Evolutionary conservation across 257 asterid species (phyloP).

Genomic region (Solanum pimpinellifolium): DNA sequence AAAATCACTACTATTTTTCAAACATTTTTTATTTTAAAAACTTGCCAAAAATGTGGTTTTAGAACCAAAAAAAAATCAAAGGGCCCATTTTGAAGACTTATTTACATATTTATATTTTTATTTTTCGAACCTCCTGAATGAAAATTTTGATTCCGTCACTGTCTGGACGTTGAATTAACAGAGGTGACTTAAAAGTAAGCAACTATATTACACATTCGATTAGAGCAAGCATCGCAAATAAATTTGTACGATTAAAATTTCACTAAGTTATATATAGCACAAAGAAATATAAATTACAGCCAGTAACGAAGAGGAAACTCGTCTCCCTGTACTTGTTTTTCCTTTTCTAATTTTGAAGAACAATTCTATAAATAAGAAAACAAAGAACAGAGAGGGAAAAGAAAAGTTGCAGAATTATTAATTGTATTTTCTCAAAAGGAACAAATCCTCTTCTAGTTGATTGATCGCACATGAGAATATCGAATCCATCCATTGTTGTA

Average conservation of each 20-base stretch:
- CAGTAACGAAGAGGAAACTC: background rate
- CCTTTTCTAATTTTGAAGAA: background rate
- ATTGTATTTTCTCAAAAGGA: background rate
- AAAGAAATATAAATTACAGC: background rate
- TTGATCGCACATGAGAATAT: slow-evolving; percentile 33
- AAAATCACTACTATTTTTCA: too few relatives aligned
- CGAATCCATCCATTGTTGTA: slow-evolving; percentile 31
- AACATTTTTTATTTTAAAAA: too few relatives aligned
- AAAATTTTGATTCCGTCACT: too few relatives aligned
- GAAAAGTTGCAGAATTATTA: background rate
- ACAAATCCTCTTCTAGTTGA: slow-evolving; percentile 18
- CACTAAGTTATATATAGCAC: background rate
- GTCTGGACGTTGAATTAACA: too few relatives aligned
- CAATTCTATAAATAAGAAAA: background rate
- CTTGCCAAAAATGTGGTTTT: too few relatives aligned
- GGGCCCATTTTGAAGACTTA: too few relatives aligned
- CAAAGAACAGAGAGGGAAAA: background rate
- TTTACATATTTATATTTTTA: too few relatives aligned
- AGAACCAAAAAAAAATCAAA: too few relatives aligned
- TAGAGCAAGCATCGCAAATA: background rate
- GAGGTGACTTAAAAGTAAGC: background rate
- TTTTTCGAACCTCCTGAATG: too few relatives aligned
- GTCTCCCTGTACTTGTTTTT: background rate
- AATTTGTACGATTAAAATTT: background rate
- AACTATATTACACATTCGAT: background rate